Evolutionary conservation across 1,284 basidiomycete species (phyloP).

Genomic region (Cronartium quercuum): DNA sequence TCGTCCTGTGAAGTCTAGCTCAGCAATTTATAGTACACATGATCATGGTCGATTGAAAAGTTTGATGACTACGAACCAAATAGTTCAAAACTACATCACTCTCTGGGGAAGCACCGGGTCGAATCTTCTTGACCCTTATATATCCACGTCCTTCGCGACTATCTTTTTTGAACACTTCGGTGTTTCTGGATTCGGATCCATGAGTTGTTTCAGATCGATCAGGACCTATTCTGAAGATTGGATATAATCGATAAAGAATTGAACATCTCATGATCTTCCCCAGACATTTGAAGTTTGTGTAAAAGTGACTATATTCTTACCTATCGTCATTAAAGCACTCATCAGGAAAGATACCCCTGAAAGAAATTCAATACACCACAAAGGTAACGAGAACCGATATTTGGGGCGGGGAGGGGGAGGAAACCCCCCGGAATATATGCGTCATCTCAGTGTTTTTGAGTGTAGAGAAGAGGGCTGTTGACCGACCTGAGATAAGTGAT

Average conservation of each 20-base stretch:
- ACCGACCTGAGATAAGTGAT: slow-evolving; percentile 38
- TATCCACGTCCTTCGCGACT: slow-evolving; percentile 21
- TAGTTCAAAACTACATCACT: slow-evolving; percentile 34
- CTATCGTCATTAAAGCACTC: slow-evolving; percentile 37
- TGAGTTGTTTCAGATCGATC: slow-evolving; percentile 22
- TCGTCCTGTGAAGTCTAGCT: slow-evolving; percentile 5
- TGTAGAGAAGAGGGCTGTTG: not conserved
- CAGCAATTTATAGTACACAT: not conserved
- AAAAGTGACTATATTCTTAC: slow-evolving; percentile 1
- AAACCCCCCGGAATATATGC: not conserved
- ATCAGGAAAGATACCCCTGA: slow-evolving; percentile 32
- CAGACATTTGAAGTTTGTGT: not conserved
- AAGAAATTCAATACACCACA: not conserved
- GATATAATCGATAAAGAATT: not conserved
- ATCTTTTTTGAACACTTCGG: slow-evolving; percentile 3
- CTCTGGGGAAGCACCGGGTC: slow-evolving; percentile 17
- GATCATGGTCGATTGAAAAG: not conserved
- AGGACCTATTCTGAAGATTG: slow-evolving; percentile 26
- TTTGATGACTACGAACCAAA: not conserved
- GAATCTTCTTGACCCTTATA: slow-evolving; percentile 30
- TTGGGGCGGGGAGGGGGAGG: not conserved
- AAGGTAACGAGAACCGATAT: not conserved
- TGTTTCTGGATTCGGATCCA: not conserved
- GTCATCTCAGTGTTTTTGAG: not conserved
- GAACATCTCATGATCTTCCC: not conserved